Percentiles rank a stretch among this genome's conserved stretches.
Evolutionary conservation across 2,329 filamentous ascomycete species (phyloP).

Genomic region (Fusarium sp.): DNA sequence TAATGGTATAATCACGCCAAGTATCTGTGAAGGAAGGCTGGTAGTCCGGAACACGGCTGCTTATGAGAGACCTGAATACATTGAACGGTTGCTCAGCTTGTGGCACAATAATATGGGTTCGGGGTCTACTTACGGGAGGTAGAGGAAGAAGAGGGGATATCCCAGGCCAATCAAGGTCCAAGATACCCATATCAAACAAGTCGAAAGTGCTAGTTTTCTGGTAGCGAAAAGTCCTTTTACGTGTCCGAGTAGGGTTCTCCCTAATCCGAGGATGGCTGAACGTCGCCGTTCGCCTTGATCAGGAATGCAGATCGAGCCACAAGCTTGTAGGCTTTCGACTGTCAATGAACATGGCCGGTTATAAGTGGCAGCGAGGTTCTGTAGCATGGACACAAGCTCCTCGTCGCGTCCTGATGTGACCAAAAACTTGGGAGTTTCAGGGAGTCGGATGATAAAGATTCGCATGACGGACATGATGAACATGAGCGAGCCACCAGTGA

Average conservation of each 20-base stretch:
- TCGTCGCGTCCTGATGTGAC: not conserved
- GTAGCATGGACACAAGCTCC: not conserved
- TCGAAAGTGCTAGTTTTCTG: too few species aligned
- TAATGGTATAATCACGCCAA: constrained; percentile 6
- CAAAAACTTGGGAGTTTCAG: constrained; percentile 2
- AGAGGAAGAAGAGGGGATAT: too few species aligned
- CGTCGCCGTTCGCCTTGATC: not conserved
- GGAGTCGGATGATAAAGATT: constrained; percentile 1
- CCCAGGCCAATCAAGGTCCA: too few species aligned
- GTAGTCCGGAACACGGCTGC: constrained; percentile 2
- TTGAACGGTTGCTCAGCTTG: not conserved
- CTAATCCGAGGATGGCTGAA: not conserved
- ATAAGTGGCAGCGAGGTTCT: not conserved
- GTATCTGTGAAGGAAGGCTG: not conserved
- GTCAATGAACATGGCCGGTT: not conserved
- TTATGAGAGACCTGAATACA: constrained; percentile 3
- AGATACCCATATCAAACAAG: too few species aligned
- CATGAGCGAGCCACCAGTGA: not conserved
- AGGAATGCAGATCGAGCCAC: not conserved
- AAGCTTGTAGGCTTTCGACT: not conserved
- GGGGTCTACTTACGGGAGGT: too few species aligned
- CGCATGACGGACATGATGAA: not conserved
- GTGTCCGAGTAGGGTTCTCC: not conserved
- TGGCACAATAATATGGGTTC: too few species aligned
- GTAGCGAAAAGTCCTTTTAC: too few species aligned